phyloP scores from a whole-genome alignment of 2,329 filamentous ascomycete genomes.

The Penicillium hordei region DNA sequence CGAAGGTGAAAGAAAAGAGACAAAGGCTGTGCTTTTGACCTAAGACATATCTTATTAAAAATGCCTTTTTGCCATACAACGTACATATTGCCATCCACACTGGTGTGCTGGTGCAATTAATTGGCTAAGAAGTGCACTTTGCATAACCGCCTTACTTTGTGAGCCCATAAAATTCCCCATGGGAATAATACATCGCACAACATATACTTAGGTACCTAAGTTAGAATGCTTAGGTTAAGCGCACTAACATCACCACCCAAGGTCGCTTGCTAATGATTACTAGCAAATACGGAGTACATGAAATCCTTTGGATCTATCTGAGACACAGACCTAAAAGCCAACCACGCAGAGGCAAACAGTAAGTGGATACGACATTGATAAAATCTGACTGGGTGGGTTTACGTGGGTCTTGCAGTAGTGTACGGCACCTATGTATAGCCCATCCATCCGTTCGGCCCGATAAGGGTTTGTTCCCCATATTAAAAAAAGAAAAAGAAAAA shows the following conservation, averaged over 20 bases:
- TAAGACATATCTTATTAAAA: neutral
- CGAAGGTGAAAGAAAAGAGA: neutral
- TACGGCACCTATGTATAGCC: neutral
- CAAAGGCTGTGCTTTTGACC: neutral
- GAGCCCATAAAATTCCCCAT: neutral
- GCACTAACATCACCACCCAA: neutral
- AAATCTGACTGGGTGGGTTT: neutral
- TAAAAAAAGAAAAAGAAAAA: too few species aligned
- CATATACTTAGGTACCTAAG: neutral
- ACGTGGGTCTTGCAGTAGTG: neutral
- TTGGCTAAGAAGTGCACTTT: neutral
- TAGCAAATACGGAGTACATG: neutral
- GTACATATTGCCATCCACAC: neutral
- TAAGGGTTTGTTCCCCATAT: slow-evolving; percentile 2
- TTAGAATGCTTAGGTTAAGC: neutral
- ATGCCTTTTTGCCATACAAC: neutral
- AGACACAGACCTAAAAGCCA: neutral
- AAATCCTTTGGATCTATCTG: neutral
- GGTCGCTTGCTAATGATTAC: neutral
- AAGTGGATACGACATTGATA: neutral
- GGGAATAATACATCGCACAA: neutral
- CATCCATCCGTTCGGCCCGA: slow-evolving; percentile 7
- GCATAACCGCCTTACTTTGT: neutral
- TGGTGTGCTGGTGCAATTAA: neutral
- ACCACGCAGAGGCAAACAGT: neutral